phyloP scores from a whole-genome alignment of 2,329 filamentous ascomycete species.

The Diaporthe sp. region DNA sequence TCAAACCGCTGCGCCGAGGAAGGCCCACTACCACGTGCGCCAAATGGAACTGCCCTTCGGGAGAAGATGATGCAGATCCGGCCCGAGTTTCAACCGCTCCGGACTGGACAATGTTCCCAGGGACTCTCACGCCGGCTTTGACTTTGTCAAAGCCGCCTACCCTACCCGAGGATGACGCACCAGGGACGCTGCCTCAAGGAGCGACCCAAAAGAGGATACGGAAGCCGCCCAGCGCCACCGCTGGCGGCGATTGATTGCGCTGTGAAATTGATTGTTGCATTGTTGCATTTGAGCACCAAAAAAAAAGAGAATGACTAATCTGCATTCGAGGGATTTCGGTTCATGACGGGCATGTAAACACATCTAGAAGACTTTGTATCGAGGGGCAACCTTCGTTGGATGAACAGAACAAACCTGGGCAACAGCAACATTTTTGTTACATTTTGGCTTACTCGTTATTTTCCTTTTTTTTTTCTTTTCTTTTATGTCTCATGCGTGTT shows the following conservation, averaged over 20 bases:
- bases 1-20: slow-evolving; percentile 22
- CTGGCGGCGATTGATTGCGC: slow-evolving; percentile 2
- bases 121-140: not conserved
- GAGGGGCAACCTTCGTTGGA: slow-evolving; percentile 40
- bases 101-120: not conserved
- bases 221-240: not conserved
- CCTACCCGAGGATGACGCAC: not conserved
- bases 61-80: not conserved
- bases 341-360: slow-evolving; percentile 33
- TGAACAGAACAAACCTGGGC: slow-evolving; percentile 36
- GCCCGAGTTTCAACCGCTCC: not conserved
- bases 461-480: not conserved
- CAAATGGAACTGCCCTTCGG: not conserved
- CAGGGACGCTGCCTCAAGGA: not conserved
- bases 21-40: not conserved
- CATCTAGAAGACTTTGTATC: slow-evolving; percentile 36
- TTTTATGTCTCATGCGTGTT: not conserved
- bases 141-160: not conserved
- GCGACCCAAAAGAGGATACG: not conserved
- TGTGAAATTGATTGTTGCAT: slow-evolving; percentile 2
- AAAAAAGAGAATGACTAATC: slow-evolving; percentile 16
- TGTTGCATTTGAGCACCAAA: not conserved
- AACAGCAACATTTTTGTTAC: slow-evolving; percentile 18
- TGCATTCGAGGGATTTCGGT: slow-evolving; percentile 26
- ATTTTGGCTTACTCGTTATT: not conserved